Base-by-base conservation (phyloP, 495 filamentous ascomycete genomes). In the Bombardia bombarda region DNA sequence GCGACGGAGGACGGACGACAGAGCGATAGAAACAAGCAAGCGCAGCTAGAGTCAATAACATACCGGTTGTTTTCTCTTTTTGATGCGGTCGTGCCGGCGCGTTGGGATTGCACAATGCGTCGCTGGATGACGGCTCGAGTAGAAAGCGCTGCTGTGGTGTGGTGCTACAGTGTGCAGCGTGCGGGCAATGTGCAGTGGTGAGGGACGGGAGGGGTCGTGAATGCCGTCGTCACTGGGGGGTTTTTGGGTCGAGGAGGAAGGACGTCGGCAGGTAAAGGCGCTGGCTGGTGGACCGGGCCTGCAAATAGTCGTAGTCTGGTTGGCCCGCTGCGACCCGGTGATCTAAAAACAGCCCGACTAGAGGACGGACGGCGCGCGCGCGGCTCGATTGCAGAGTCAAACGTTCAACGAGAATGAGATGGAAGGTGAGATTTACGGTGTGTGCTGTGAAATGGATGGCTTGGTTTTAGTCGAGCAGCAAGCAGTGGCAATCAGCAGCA, bases 341-440 rank as follows among this genome's bases (percentile, higher is more conserved):
- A 47, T 48, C 50, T 55, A 56, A 53, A 56, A 53, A 53, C 53
- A 56, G 53, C n/a, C n/a, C n/a, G n/a, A 56, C 26, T 18, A 45
- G 33, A 41, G 13, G 26, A 31, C 18, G 28, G n/a, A n/a, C n/a
- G n/a, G n/a, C n/a, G 17, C 40, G 38, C n/a, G 7, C 42, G 24
- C 20, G 33, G 41, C 16, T 32, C 36, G 23, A 46, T 41, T 14
- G n/a, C 32, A 6, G 25, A 28, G 25, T 28, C 25, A 17, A 33
- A 8, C 13, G 12, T 7, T 18, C 26, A 28, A 28, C 47, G 41
- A 20, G 31, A 37, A 40, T 22, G 22, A 49, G 34, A 43, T 40
- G 13, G 26, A 40, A 46, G 43, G 38, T 37, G 40, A 43, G 35
- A 30, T 23, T 47, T 26, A 43, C 45, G 18, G 14, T 40, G 38